A percentile compares a stretch with the other conserved stretches of the same genome.
Evolutionary conservation across 2,329 filamentous ascomycete genomes (phyloP).

Genomic region (Hawksworthiomyces lignivorus): DNA sequence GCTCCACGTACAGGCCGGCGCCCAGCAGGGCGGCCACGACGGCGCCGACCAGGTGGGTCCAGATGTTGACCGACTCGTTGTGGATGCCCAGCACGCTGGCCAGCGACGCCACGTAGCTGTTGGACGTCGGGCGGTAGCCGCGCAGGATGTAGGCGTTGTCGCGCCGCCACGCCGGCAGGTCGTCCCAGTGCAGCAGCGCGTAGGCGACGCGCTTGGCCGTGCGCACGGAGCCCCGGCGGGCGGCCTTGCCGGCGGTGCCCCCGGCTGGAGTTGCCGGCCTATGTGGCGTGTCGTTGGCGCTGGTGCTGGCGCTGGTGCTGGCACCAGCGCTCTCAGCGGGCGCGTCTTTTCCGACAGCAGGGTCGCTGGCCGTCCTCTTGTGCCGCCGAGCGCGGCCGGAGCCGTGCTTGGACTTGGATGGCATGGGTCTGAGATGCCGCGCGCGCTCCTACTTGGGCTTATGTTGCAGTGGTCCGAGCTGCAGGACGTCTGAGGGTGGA

Average conservation of each 20-base stretch:
- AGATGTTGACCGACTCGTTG: conserved; percentile 58
- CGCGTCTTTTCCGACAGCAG: no score
- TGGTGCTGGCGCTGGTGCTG: no score
- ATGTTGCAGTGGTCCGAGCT: no score
- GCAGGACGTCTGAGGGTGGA: no score
- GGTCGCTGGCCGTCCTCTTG: no score
- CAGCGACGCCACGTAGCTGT: conserved; percentile 39
- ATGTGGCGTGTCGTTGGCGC: no score
- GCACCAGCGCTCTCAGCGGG: no score
- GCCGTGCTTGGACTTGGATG: no score
- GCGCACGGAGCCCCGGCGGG: conserved; percentile 30
- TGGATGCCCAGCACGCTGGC: conserved; percentile 46
- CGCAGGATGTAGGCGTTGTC: conserved; percentile 50
- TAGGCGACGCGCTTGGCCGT: conserved; percentile 11
- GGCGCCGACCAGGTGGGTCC: conserved; percentile 59
- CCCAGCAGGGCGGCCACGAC: conserved; percentile 46
- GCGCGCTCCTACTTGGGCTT: no score
- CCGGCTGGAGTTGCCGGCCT: no score
- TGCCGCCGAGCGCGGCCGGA: no score
- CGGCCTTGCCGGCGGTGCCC: conserved; percentile 25
- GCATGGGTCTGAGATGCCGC: no score
- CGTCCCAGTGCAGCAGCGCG: conserved; percentile 45
- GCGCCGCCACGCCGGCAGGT: conserved; percentile 50
- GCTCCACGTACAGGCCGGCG: conserved; percentile 41
- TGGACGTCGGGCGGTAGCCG: conserved; percentile 45